Evolutionary conservation across 2,329 filamentous ascomycete genomes (phyloP), one percentile per base, ranked within the genome.

Genomic region (Sphaceloma murrayae): DNA sequence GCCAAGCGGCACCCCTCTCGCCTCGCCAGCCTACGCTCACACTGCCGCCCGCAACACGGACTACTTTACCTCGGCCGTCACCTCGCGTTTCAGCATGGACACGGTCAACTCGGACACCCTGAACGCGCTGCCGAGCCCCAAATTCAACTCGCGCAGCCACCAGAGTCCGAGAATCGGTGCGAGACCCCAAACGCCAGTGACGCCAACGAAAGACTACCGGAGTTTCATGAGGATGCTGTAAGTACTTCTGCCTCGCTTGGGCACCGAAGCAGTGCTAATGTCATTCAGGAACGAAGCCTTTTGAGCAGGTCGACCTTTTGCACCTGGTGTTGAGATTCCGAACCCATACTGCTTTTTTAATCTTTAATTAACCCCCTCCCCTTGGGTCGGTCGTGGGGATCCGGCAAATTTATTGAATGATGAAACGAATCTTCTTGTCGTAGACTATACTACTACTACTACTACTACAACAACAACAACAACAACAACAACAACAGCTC

Each of bases 171-270:
- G 34, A 7, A 11, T 18, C 10, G 21, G 21, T 13, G 34, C 5
- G 3, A 17, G 42, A 11, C 42, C 42, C 5, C 11, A n/a, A 2
- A 45, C 42, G 8, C 42, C 42, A 7, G 22, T 34, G 18, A 34
- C 30, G 19, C 42, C 42, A 8, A 45, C 18, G 10, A 32, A 34
- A 19, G 42, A 45, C 18, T 34, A 45, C 32, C 34, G 42, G 42
- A 45, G 42, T 14, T 45, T 45, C 32, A 19, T 45, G 18, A 26
- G 36, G 22, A 27, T 40, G 22, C 24, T 40, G 22, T 40, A 40
- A 19, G 16, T 3, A 3, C 10, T 38, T 14, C 9, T 17, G 6
- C 5, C 4, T 16, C 31, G 16, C 6, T 9, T 17, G 8, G 4
- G 10, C 16, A 32, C 29, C 29, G 16, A 32, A 14, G 14, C 16